Conservation (phyloP, 345 rosid species). For the Noccaea caerulescens region DNA sequence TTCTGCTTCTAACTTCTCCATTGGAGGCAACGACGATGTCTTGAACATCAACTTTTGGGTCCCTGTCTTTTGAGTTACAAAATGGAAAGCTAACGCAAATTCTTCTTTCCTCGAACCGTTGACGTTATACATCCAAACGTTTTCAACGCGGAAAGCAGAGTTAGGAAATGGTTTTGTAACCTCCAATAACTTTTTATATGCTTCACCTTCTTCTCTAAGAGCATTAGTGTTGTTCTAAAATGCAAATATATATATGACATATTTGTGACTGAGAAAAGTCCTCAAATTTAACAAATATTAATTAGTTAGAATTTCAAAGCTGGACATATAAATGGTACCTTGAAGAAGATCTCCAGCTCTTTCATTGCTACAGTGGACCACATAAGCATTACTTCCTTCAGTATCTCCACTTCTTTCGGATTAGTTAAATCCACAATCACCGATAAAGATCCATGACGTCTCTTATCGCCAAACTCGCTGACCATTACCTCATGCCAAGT, state of each 20-base stretch:
- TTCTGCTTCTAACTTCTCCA: constrained; percentile 6
- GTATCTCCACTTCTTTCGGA: constrained; percentile 25
- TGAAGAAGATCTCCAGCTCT: constrained; percentile 29
- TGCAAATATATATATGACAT: background rate
- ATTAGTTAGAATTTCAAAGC: background rate
- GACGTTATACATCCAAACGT: constrained; percentile 12
- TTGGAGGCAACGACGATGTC: constrained; percentile 4
- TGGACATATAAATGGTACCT: constrained; percentile 21
- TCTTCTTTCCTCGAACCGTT: constrained; percentile 4
- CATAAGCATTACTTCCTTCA: constrained; percentile 21
- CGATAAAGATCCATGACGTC: constrained; percentile 3
- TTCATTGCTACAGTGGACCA: constrained; percentile 5
- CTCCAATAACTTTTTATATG: background rate
- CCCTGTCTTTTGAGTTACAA: constrained; percentile 25
- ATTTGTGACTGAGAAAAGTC: background rate
- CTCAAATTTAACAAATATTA: too few species aligned
- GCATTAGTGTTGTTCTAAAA: constrained; percentile 11
- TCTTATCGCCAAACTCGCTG: background rate
- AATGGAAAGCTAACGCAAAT: constrained; percentile 19
- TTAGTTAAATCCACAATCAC: constrained; percentile 17
- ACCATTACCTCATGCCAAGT: constrained; percentile 22
- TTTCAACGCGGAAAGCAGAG: background rate
- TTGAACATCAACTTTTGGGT: constrained; percentile 20
- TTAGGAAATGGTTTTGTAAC: constrained; percentile 11
- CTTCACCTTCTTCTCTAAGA: constrained; percentile 13